phyloP scores from a whole-genome alignment of 2,329 filamentous ascomycete genomes.

The Leptoxyphium fumago region DNA sequence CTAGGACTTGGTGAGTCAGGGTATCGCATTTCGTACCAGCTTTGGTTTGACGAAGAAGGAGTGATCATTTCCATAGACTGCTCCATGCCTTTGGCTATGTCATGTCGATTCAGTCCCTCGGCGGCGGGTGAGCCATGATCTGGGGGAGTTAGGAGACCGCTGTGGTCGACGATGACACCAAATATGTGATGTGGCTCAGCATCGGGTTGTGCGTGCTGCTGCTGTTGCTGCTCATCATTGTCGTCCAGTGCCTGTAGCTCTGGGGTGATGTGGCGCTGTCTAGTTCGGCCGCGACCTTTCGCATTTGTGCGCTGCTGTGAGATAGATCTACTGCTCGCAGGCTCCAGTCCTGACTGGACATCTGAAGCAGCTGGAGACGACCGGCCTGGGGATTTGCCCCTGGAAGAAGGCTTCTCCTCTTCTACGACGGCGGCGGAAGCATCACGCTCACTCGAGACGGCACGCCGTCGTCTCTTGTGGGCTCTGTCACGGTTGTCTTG shows the following conservation, averaged over 20 bases:
- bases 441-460: constrained; percentile 1
- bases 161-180: background rate
- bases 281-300: background rate
- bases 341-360: background rate
- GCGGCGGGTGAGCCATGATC: background rate
- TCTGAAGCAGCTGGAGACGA: background rate
- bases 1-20: background rate
- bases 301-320: background rate
- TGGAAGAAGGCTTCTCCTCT: constrained; percentile 1
- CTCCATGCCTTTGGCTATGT: no score
- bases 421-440: constrained; percentile 1
- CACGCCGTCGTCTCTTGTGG: background rate
- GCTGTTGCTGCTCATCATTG: background rate
- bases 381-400: background rate
- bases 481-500: constrained; percentile 4
- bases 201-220: background rate
- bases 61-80: no score
- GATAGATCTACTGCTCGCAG: background rate
- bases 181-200: constrained; percentile 2
- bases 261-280: background rate
- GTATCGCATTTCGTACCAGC: background rate
- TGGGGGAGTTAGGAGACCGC: constrained; percentile 1
- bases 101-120: no score
- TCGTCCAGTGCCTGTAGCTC: background rate
- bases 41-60: no score